These are phyloP conservation scores for Candida ponderosae DNA, from an alignment of 805 yeast species.

Conservation along the genomic window DNA sequence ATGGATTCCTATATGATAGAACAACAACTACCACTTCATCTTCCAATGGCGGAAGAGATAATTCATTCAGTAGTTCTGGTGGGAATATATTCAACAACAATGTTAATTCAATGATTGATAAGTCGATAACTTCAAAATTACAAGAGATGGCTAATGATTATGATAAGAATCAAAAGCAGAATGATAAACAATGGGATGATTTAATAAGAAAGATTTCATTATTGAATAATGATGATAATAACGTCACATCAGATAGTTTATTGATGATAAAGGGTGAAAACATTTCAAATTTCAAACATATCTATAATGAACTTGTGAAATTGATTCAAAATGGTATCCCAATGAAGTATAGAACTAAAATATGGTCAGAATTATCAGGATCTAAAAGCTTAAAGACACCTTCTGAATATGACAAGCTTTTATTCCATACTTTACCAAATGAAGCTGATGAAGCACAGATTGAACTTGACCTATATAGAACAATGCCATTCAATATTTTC, in stretches of 20 bases:
- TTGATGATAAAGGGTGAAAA: conserved; percentile 33
- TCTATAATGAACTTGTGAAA: conserved; percentile 22
- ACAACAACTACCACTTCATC: too few relatives aligned
- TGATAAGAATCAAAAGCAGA: conserved; percentile 32
- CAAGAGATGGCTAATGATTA: conserved; percentile 30
- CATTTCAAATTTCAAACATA: conserved; percentile 16
- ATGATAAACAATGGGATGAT: conserved; percentile 37
- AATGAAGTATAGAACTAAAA: conserved; percentile 32
- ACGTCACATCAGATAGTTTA: conserved; percentile 18
- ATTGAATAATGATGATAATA: conserved; percentile 13
- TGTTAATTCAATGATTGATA: neutral
- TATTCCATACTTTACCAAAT: conserved; percentile 14
- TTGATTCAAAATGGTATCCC: conserved; percentile 43
- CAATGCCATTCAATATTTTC: conserved; percentile 46
- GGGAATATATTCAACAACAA: neutral
- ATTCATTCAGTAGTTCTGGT: neutral
- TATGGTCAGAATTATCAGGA: conserved; percentile 52
- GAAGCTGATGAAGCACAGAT: conserved; percentile 38
- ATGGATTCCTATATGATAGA: conserved; percentile 39
- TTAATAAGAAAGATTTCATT: conserved; percentile 27
- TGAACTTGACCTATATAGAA: conserved; percentile 44
- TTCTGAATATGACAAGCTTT: conserved; percentile 35
- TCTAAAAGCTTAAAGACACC: conserved; percentile 35
- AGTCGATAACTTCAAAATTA: conserved; percentile 8
- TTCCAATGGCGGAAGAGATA: neutral